phyloP scores from a whole-genome alignment of 1,284 basidiomycete species.

The Mrakiaceae sp. region DNA sequence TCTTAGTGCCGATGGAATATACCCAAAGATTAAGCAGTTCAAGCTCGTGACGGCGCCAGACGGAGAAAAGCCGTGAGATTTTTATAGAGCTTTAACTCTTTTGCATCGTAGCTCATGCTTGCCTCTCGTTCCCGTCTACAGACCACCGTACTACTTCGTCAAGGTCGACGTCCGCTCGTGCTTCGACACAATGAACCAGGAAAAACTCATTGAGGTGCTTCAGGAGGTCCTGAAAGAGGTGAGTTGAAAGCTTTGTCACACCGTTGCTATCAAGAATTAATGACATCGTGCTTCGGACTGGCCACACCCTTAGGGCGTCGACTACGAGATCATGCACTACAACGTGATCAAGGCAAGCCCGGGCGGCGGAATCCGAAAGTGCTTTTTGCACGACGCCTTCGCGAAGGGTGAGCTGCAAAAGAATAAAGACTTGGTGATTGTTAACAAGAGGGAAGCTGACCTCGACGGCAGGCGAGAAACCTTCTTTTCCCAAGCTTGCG shows the following conservation, averaged over 20 bases:
- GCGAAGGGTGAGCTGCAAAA: constrained; percentile 46
- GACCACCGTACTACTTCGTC: constrained; percentile 82
- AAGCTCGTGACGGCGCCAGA: constrained; percentile 36
- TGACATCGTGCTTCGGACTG: neutral
- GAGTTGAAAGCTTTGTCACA: neutral
- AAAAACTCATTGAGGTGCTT: constrained; percentile 68
- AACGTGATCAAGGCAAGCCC: constrained; percentile 15
- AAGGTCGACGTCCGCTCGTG: constrained; percentile 93
- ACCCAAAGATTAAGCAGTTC: constrained; percentile 56
- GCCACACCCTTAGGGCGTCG: neutral
- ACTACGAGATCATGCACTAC: constrained; percentile 7
- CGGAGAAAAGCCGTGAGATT: constrained; percentile 12
- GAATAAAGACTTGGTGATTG: no score
- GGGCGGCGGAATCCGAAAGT: constrained; percentile 45
- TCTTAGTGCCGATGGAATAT: constrained; percentile 72
- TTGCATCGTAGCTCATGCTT: constrained; percentile 16
- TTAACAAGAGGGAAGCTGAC: neutral
- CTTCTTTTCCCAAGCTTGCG: constrained; percentile 59
- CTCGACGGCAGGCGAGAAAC: constrained; percentile 46
- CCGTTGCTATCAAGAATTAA: neutral
- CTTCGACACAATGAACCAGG: constrained; percentile 93
- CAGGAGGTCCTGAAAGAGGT: constrained; percentile 47
- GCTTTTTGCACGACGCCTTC: constrained; percentile 50
- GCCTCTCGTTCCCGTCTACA: constrained; percentile 27
- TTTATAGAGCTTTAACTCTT: neutral